Base-by-base conservation (phyloP, 2,329 filamentous ascomycete species). In the Fusarium multiceps region DNA sequence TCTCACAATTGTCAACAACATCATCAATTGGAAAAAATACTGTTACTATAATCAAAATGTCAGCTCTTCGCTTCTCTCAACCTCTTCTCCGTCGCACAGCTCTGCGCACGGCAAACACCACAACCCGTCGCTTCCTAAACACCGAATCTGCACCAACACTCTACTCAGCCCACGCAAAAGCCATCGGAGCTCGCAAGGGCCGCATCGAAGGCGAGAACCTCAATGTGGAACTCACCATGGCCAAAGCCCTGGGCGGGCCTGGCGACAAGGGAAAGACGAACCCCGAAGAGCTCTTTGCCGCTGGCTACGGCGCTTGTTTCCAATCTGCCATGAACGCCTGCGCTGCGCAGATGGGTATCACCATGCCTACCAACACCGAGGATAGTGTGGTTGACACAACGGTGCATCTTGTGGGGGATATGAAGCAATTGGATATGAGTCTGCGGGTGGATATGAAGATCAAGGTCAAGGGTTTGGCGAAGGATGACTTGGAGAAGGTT, bases 161-260 rank as follows among this genome's bases (percentile, higher is more conserved):
- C 21, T 66, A 66, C 48, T 66, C 63, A 4, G 63, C 63, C 3
- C 62, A 55, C 32, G 63, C 63, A 34, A 66, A 61, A n/a, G 63
- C 46, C 12, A 18, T 66, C 27, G 63, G 63, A 7, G 63, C 63
- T 10, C 55, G 63, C 16, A 66, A 66, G 10, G 63, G 63, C 12
- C 63, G 57, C 9, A 40, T 66, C 27, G 55, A 66, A 18, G 62
- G 62, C 2, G 63, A 66, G 11, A 66, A 65, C 12, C 63, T 66
- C 37, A 66, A 66, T 34, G 62, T 66, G 11, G 34, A 66, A n/a
- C 55, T 66, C 10, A 66, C 63, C 14, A 66, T 66, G 63, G 63
- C 63, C 55, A 66, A 66, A 18, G 63, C 62, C 30, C 55, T 66
- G 2, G 63, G 63, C 1, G 63, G 63, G 4, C 62, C 63, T 0